Conservation (phyloP, 2,329 filamentous ascomycete genomes). For the Fusarium nanum region DNA sequence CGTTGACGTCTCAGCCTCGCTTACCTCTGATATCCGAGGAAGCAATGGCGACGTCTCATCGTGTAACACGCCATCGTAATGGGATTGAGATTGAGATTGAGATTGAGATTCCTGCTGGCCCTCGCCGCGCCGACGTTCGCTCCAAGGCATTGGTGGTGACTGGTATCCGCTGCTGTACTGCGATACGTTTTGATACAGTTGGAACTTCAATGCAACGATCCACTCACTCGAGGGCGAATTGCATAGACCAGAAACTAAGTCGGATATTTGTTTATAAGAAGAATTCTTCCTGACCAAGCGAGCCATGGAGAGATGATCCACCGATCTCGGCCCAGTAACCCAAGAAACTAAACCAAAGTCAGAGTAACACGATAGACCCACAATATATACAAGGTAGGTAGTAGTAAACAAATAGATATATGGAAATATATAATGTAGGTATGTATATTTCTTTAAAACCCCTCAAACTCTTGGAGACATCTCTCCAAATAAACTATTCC, state of each 20-base stretch:
- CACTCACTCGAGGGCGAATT: conserved; percentile 21
- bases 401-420: no score
- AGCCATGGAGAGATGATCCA: conserved; percentile 12
- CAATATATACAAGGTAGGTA: no score
- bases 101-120: conserved; percentile 1
- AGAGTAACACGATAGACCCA: not conserved
- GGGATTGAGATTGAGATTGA: not conserved
- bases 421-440: no score
- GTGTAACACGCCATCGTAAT: conserved; percentile 25
- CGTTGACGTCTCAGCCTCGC: conserved; percentile 6
- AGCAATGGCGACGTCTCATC: conserved; percentile 36
- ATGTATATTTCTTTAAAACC: not conserved
- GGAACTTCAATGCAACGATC: conserved; percentile 11
- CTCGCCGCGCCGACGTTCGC: conserved; percentile 16
- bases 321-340: conserved; percentile 26
- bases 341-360: conserved; percentile 7
- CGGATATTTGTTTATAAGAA: conserved; percentile 16
- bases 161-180: not conserved
- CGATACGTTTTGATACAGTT: not conserved
- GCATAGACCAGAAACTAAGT: not conserved
- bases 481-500: not conserved
- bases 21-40: conserved; percentile 19
- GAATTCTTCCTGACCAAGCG: conserved; percentile 21
- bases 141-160: conserved; percentile 18
- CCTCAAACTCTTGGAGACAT: not conserved